A percentile compares a stretch with the other conserved stretches of the same genome.
These are phyloP conservation scores for Leersia perrieri DNA, from an alignment of 176 grass and related monocot species.

Conservation along the genomic window DNA sequence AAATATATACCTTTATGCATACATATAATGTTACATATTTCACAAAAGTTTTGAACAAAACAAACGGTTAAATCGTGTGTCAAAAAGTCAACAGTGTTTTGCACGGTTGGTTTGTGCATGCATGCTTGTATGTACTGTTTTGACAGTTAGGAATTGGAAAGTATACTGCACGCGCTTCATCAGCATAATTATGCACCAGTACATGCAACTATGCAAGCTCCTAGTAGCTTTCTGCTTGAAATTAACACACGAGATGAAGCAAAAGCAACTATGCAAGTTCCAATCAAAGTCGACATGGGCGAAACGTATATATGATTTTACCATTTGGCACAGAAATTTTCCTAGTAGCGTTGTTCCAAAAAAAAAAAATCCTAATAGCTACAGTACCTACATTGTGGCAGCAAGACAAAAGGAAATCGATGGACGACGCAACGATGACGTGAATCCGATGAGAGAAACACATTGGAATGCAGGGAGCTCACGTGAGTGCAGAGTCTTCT, in stretches of 20 bases:
- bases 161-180: background rate
- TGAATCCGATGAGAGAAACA: background rate
- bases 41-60: no score
- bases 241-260: background rate
- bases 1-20: no score
- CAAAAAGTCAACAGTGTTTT: no score
- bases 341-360: no score
- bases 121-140: background rate
- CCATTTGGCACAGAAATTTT: background rate
- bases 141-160: background rate
- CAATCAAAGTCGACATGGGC: background rate
- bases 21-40: no score
- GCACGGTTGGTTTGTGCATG: background rate
- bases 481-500: background rate
- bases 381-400: no score
- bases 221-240: background rate
- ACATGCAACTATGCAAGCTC: no score
- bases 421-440: conserved; percentile 26
- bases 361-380: no score
- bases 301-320: background rate
- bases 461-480: background rate
- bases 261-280: no score
- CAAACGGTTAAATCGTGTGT: no score
- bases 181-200: no score
- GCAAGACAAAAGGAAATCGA: no score